Evolutionary conservation across 2,329 filamentous ascomycete genomes (phyloP), one percentile per base, ranked within the genome.

Genomic region (Hirsutella thompsonii): DNA sequence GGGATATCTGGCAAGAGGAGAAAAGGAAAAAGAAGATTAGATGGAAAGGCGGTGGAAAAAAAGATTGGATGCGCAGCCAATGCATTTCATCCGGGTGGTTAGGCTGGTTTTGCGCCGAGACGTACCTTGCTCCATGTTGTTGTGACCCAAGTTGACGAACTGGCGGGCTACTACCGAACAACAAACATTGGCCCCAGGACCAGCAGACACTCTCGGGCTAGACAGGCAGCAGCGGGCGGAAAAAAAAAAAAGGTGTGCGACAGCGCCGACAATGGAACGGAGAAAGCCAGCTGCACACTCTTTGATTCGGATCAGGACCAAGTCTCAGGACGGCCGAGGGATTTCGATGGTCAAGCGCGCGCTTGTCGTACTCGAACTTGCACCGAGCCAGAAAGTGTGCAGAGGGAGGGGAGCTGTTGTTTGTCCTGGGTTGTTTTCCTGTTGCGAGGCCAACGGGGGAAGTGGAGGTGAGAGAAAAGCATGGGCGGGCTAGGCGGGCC

Each of bases 381-480:
- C 23, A n/a, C 48, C 49, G 13, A 28, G 53, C 37, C 38, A 35
- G 38, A 49, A n/a, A n/a, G n/a, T n/a, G 50, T 54, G 46, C 44
- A 44, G 48, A 49, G 44, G 45, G 46, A 49, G 44, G 11, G 18
- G 19, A 21, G n/a, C 16, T 21, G 49, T 54, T 62, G 62, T 57
- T 62, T 62, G 58, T 62, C 53, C 50, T 61, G 61, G 52, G 51
- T 62, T 62, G 55, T 59, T 58, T 61, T 59, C 50, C 53, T 61
- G 60, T 63, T 64, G 61, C 61, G 61, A 62, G 61, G 61, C 60
- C 61, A 64, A 64, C 61, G 58, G 55, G 33, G 16, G 30, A n/a
- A 36, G 42, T 44, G 42, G 53, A 51, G 51, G 54, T 55, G 54
- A 47, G 52, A 51, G 52, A 55, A 48, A 50, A 46, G 44, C 54